Conservation (phyloP, 352 stramenopile genomes). For the Globisporangium middletonii region DNA sequence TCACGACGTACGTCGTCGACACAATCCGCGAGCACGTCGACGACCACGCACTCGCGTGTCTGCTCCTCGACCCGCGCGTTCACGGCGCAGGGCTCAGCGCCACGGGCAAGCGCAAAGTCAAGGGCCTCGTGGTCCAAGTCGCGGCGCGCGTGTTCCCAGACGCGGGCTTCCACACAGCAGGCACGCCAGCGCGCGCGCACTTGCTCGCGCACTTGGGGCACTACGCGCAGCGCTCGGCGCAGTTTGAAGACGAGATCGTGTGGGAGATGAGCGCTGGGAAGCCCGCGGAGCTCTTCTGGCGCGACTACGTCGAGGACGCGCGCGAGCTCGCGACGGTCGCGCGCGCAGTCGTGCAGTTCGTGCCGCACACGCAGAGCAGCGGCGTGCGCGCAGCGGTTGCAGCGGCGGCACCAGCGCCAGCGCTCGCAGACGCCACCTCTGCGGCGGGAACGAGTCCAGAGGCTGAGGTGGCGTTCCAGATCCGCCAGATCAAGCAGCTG, state of each 20-base stretch:
- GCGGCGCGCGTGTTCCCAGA: slow-evolving; percentile 20
- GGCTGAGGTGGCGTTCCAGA: slow-evolving; percentile 15
- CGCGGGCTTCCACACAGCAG: slow-evolving; percentile 11
- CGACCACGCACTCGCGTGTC: slow-evolving; percentile 34
- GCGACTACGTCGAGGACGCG: slow-evolving; percentile 40
- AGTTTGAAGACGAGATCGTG: slow-evolving; percentile 32
- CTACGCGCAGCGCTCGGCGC: slow-evolving; percentile 26
- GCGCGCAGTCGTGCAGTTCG: slow-evolving; percentile 22
- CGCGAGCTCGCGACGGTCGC: slow-evolving; percentile 33
- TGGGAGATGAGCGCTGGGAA: slow-evolving; percentile 47
- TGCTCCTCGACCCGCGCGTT: slow-evolving; percentile 44
- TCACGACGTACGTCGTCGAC: slow-evolving; percentile 10
- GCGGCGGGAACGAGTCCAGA: not conserved
- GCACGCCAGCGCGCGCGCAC: slow-evolving; percentile 9
- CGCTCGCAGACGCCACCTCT: not conserved
- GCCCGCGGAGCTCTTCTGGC: slow-evolving; percentile 36
- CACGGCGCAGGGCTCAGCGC: slow-evolving; percentile 31
- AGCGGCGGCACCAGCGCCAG: not conserved
- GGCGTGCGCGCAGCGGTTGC: not conserved
- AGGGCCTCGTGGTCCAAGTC: slow-evolving; percentile 37
- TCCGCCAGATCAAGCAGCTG: slow-evolving; percentile 28
- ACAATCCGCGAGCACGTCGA: slow-evolving; percentile 10
- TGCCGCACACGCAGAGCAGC: slow-evolving; percentile 12
- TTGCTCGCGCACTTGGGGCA: slow-evolving; percentile 34
- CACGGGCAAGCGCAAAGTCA: slow-evolving; percentile 32